These are phyloP conservation scores for Pseudogymnoascus sp. DNA, from an alignment of 2,329 filamentous ascomycete species.

Conservation along the genomic window DNA sequence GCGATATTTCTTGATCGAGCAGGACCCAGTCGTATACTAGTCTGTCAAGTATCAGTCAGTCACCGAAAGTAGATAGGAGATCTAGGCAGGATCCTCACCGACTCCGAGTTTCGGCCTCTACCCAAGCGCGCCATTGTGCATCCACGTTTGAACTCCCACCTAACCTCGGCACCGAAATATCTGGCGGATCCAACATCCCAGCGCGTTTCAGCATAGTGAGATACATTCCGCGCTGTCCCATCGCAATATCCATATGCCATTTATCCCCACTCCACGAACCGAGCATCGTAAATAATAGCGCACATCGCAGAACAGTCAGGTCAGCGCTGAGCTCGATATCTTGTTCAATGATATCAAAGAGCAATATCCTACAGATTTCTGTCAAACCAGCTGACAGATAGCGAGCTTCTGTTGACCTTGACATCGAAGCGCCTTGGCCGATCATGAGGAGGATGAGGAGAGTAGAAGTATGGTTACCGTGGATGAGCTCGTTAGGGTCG, in stretches of 20 bases:
- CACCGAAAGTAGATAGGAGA: conserved; percentile 6
- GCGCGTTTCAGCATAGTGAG: conserved; percentile 66
- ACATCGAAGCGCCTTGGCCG: conserved; percentile 61
- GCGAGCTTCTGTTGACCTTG: conserved; percentile 57
- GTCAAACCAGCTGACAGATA: conserved; percentile 60
- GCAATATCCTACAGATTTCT: conserved; percentile 64
- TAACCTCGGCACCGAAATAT: conserved; percentile 38
- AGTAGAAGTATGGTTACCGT: conserved; percentile 59
- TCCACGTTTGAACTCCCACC: conserved; percentile 39
- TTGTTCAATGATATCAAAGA: conserved; percentile 67
- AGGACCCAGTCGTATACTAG: conserved; percentile 71
- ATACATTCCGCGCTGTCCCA: conserved; percentile 69
- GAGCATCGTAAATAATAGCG: conserved; percentile 60
- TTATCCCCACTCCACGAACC: conserved; percentile 71
- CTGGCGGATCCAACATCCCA: conserved; percentile 54
- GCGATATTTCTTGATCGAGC: conserved; percentile 64
- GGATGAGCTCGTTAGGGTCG: conserved; percentile 61
- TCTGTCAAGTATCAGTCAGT: conserved; percentile 34
- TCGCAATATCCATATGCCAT: conserved; percentile 71
- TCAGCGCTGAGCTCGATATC: conserved; percentile 63
- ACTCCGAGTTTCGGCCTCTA: conserved; percentile 56
- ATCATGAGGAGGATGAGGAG: conserved; percentile 66
- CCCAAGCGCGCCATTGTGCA: conserved; percentile 58
- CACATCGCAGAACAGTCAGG: conserved; percentile 56
- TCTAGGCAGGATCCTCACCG: conserved; percentile 37